Base-by-base conservation (phyloP, 139 green algal genomes). In the Mesotaenium endlicherianum region DNA sequence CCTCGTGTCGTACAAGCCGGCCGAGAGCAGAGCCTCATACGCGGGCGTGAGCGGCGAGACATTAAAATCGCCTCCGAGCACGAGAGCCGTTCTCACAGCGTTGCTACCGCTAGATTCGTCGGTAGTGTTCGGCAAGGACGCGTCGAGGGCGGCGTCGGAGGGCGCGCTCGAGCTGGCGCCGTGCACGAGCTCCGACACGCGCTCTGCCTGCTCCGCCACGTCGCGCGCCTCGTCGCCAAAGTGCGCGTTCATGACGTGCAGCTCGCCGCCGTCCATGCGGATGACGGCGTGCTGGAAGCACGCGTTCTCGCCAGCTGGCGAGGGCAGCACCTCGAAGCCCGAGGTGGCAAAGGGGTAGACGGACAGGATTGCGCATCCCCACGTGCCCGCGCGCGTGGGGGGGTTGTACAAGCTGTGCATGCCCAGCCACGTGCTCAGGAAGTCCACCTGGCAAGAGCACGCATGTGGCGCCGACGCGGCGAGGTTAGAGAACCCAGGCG, bases 331-430 rank as follows among this genome's bases (percentile, higher is more conserved):
- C 50, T 86, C 36, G 6, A 71, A 71, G 59, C 8, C 11, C 1
- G 49, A 72, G 36, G 42, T 26, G 53, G 57, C 42, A 40, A 84
- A 41, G 49, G 80, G 80, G 69, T 85, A 82, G 34, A 41, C 38
- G 16, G 80, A 86, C 20, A 86, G 80, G n/a, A 86, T 86, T n/a
- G 80, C 50, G 49, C 80, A 86, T 8, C 80, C 80, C 80, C 80
- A 86, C 8, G 80, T 86, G 16, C 86, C 38, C 30, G 38, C 31
- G 38, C 70, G 36, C 26, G 80, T 50, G 3, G 80, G 31, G 4
- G 80, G 80, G 17, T 31, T 41, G 69, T 75, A 79, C 68, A 85
- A 30, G 3, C 75, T 55, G 53, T 86, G 72, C 80, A 83, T 84
- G 43, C 49, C 59, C 30, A 75, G 38, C 80, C 80, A 82, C 34